These are phyloP conservation scores for Tricholoma hemisulphureum DNA, from an alignment of 768 basidiomycete genomes.

Conservation along the genomic window DNA sequence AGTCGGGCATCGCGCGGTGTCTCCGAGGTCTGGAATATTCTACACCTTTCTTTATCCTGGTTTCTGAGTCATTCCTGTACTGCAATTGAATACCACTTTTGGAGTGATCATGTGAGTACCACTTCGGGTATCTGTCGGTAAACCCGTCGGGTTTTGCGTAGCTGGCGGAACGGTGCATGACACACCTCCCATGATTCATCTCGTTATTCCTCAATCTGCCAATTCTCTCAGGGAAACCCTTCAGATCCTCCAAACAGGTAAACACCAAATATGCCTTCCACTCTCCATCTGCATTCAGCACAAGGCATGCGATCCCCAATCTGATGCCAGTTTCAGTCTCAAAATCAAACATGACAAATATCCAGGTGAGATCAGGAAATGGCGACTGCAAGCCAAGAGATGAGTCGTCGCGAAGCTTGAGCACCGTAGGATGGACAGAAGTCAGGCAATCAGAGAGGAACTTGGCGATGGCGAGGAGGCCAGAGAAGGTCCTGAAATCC, in stretches of 20 bases:
- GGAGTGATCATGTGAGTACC: too few species aligned
- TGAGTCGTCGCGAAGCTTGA: conserved; percentile 29
- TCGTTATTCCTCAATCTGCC: conserved; percentile 47
- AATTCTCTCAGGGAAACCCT: conserved; percentile 47
- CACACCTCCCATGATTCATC: conserved; percentile 48
- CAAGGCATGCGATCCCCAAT: conserved; percentile 47
- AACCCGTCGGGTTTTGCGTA: too few species aligned
- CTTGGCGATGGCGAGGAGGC: conserved; percentile 10
- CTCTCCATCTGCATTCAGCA: conserved; percentile 38
- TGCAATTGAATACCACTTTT: too few species aligned
- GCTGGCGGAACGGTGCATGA: too few species aligned
- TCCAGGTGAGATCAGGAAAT: conserved; percentile 54
- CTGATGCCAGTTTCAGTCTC: conserved; percentile 43
- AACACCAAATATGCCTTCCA: conserved; percentile 59
- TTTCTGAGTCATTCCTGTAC: too few species aligned
- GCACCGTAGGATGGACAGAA: conserved; percentile 22
- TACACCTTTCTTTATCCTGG: too few species aligned
- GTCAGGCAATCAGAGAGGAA: conserved; percentile 20
- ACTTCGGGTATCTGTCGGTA: too few species aligned
- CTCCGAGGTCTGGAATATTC: too few species aligned
- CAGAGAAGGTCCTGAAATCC: conserved; percentile 26
- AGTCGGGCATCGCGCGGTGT: too few species aligned
- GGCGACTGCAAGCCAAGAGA: conserved; percentile 37
- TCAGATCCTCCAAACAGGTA: conserved; percentile 53
- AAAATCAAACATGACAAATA: conserved; percentile 53